Conservation (phyloP, 345 rosid species). For the Populus tremula region DNA sequence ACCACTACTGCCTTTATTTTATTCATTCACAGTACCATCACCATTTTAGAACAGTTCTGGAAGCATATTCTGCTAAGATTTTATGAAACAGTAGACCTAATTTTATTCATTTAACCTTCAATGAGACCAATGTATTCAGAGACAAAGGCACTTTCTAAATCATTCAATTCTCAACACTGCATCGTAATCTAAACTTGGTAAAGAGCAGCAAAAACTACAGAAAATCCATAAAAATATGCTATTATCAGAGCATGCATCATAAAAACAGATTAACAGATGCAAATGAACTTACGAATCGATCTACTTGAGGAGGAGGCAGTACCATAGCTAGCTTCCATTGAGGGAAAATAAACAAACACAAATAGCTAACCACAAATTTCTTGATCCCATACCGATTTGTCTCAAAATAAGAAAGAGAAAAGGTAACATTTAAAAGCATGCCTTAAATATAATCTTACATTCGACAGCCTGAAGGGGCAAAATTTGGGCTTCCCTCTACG, state of each 20-base stretch:
- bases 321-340: too few relatives aligned
- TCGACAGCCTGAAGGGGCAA: slow-evolving; percentile 27
- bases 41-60: background rate
- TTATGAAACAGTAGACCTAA: background rate
- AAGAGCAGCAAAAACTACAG: too few relatives aligned
- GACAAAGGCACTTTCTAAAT: too few relatives aligned
- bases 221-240: too few relatives aligned
- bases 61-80: background rate
- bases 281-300: too few relatives aligned
- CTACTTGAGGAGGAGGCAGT: too few relatives aligned
- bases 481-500: slow-evolving; percentile 30
- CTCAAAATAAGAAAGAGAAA: background rate
- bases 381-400: background rate
- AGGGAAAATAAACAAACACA: too few relatives aligned
- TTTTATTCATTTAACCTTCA: background rate
- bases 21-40: background rate
- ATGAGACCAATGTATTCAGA: background rate
- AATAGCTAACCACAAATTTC: too few relatives aligned
- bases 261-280: too few relatives aligned
- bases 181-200: too few relatives aligned
- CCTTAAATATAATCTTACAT: slow-evolving; percentile 8
- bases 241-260: too few relatives aligned
- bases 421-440: background rate
- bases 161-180: too few relatives aligned
- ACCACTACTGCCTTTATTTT: background rate